Evolutionary conservation across 2,329 filamentous ascomycete species (phyloP).

Genomic region (Botrytis sinoallii): DNA sequence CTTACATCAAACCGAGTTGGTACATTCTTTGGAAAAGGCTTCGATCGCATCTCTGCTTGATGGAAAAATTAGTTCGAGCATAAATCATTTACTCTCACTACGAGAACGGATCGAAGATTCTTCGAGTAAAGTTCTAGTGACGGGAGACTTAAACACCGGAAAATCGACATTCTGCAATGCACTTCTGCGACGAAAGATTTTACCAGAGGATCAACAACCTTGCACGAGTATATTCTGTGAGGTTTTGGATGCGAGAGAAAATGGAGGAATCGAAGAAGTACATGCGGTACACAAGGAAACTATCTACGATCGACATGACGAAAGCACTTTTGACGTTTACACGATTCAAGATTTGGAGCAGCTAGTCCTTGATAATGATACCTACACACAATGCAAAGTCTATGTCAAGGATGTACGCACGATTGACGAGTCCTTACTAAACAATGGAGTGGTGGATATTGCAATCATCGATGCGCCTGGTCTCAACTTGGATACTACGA

Average conservation of each 20-base stretch:
- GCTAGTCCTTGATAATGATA: slow-evolving; percentile 83
- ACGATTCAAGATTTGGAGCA: slow-evolving; percentile 74
- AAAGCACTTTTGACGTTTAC: slow-evolving; percentile 90
- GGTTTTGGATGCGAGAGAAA: slow-evolving; percentile 87
- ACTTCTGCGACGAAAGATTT: slow-evolving; percentile 82
- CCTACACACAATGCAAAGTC: slow-evolving; percentile 93
- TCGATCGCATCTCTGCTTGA: slow-evolving; percentile 89
- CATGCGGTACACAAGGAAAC: slow-evolving; percentile 85
- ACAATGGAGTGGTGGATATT: slow-evolving; percentile 97
- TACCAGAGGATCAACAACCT: slow-evolving; percentile 96
- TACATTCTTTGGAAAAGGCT: slow-evolving; percentile 89
- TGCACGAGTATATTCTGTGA: slow-evolving; percentile 99
- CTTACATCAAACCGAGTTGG: slow-evolving; percentile 81
- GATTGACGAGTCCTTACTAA: slow-evolving; percentile 89
- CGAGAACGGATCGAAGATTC: slow-evolving; percentile 96
- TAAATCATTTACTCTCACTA: slow-evolving; percentile 82
- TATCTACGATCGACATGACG: slow-evolving; percentile 82
- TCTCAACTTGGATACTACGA: slow-evolving; percentile 91
- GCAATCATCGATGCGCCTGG: slow-evolving; percentile 95
- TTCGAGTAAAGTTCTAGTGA: slow-evolving; percentile 93
- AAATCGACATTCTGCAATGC: slow-evolving; percentile 99
- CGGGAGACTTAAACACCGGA: slow-evolving; percentile 92
- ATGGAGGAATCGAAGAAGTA: slow-evolving; percentile 87
- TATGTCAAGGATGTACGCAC: slow-evolving; percentile 88
- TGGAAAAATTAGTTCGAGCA: slow-evolving; percentile 89